Evolutionary conservation across 345 rosid genomes (phyloP), one percentile per base, ranked within the genome.

Genomic region (Heritiera fomes): DNA sequence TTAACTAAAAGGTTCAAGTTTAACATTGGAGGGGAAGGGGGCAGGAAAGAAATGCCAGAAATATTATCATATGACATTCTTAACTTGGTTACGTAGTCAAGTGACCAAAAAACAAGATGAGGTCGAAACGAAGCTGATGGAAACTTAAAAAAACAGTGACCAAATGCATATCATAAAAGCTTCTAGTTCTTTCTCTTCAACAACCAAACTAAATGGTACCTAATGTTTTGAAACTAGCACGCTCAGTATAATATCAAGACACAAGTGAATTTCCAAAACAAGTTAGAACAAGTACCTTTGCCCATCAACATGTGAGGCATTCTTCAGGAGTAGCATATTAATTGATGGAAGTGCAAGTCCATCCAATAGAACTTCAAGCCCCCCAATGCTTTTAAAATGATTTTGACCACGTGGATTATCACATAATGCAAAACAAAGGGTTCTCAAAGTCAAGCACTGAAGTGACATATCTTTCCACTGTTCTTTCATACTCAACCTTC

Each of bases 381-480:
- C 95, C 79, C 95, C 95, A 34, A 91, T 89, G 82, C 93, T 89
- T 86, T 88, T 91, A 79, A 91, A 91, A 86, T 88, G 95, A 81
- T 84, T 91, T 81, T 91, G 95, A 86, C 95, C 95, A 20, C 93
- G 89, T 50, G 90, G 84, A 84, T 91, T 91, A 65, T 86, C 89
- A 71, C 79, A 83, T 73, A 91, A 88, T 61, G 89, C 87, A 58
- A 86, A 79, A 50, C 20, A 82, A 71, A 91, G 88, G 72, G 90
- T 78, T 81, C 88, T 87, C 85, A 91, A 75, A 59, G 93, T 87
- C 82, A 85, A 80, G 80, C 80, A 79, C 82, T 88, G 92, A 78
- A 91, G 90, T 75, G 82, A 82, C 77, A 87, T 69, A 84, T 90
- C 91, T 23, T 73, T 81, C 89, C 87, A 77, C 79, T 82, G 89